Evolutionary conservation across 2,329 filamentous ascomycete species (phyloP), one percentile per base, ranked within the genome.

Genomic region (Aspergillus sojae): DNA sequence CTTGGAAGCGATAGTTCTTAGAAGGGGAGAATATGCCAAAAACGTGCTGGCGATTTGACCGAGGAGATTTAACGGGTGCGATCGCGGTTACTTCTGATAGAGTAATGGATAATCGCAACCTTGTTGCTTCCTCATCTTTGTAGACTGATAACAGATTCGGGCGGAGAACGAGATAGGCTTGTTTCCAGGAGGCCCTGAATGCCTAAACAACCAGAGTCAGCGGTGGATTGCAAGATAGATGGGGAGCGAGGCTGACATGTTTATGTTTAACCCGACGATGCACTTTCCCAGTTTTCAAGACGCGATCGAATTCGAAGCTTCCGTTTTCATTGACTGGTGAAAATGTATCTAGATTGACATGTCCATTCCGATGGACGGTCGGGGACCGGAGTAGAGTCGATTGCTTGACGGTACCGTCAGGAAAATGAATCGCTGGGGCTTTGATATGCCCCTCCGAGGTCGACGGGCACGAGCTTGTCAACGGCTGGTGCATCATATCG

Each of bases 261-360:
- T 94, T 98, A 83, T 94, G 97, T 72, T 94, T 91, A 21, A 93
- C 96, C 70, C 94, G 88, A 80, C 96, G 96, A 74, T 91, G 86
- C 45, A 97, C 89, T 69, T 90, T 91, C 63, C 94, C 94, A 62
- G 90, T 89, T 81, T 96, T 98, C 77, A 98, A 86, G 61, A 98
- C 92, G 57, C 93, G 90, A 78, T 99, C 95, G 74, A 96, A 96
- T 74, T 95, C 94, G 77, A 97, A 99, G 78, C 93, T 95, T 66
- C 95, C 95, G 78, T 96, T 94, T 78, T 96, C 90, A 75, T 94
- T 96, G 67, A 98, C 93, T 5, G 93, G 92, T 34, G 92, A 95
- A 73, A 93, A 89, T 19, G 89, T 84, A 68, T 91, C 88, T 50
- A 90, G 75, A 30, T 81, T 82, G 30, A 87, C 78, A 69, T 86